Percentiles rank a stretch among this genome's conserved stretches.
Evolutionary conservation across 2,329 filamentous ascomycete genomes (phyloP).

Genomic region (Tolypocladium paradoxum): DNA sequence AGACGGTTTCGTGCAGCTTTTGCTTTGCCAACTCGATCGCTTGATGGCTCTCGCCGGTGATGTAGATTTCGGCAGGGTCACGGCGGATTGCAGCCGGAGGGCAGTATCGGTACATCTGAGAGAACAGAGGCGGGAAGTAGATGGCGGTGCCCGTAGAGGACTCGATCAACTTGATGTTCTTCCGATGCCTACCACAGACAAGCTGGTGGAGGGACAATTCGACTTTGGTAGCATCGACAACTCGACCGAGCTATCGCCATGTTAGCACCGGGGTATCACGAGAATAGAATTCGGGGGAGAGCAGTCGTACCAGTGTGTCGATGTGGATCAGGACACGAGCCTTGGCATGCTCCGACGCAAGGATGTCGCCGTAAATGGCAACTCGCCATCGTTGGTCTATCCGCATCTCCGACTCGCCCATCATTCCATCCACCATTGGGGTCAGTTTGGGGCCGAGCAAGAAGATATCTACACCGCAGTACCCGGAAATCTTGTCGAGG

Average conservation of each 20-base stretch:
- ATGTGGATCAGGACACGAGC: constrained; percentile 94
- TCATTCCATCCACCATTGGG: constrained; percentile 62
- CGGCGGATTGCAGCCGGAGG: constrained; percentile 72
- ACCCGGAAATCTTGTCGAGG: constrained; percentile 75
- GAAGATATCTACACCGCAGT: constrained; percentile 94
- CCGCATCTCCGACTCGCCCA: constrained; percentile 70
- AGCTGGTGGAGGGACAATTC: constrained; percentile 84
- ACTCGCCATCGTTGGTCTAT: constrained; percentile 86
- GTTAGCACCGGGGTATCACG: constrained; percentile 7
- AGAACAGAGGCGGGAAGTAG: constrained; percentile 93
- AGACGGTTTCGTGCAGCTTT: constrained; percentile 77
- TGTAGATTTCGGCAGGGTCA: constrained; percentile 84
- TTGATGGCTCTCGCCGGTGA: constrained; percentile 80
- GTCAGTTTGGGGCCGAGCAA: constrained; percentile 82
- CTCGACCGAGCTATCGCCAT: constrained; percentile 49
- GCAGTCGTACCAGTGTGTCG: constrained; percentile 63
- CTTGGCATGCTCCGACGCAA: constrained; percentile 95
- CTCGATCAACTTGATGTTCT: constrained; percentile 97
- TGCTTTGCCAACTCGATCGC: constrained; percentile 82
- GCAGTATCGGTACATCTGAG: constrained; percentile 80
- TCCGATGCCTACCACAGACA: constrained; percentile 84
- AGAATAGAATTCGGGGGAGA: not conserved
- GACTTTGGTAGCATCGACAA: constrained; percentile 69
- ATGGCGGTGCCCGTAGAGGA: constrained; percentile 92
- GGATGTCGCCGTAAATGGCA: constrained; percentile 88